phyloP scores from a whole-genome alignment of 2,329 filamentous ascomycete genomes.

The Colletotrichum kahawae region DNA sequence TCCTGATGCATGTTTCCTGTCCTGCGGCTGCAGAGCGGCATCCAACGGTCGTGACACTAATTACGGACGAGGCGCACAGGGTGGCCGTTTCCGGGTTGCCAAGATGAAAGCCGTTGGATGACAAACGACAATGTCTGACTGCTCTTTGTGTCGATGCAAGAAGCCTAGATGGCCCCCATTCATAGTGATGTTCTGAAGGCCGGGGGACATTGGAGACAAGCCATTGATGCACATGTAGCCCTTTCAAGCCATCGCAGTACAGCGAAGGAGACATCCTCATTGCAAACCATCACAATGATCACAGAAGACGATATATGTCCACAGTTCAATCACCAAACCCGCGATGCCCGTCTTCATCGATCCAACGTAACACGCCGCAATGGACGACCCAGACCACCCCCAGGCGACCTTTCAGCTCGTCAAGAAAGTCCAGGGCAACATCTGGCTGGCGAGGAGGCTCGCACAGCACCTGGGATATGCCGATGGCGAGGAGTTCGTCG shows the following conservation, averaged over 20 bases:
- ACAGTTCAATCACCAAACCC: neutral
- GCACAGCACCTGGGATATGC: slow-evolving; percentile 24
- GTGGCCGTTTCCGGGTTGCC: neutral
- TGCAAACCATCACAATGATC: neutral
- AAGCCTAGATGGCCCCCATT: neutral
- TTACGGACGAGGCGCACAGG: neutral
- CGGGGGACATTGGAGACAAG: neutral
- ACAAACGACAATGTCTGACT: neutral
- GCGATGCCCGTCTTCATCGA: neutral
- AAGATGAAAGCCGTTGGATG: slow-evolving; percentile 4
- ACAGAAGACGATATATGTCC: neutral
- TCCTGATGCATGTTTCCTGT: neutral
- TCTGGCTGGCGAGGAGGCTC: slow-evolving; percentile 36
- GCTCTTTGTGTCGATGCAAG: neutral
- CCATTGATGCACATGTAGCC: neutral
- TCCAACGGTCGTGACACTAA: neutral
- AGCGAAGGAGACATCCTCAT: neutral
- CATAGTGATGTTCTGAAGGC: neutral
- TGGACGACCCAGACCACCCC: neutral
- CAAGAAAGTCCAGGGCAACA: slow-evolving; percentile 30
- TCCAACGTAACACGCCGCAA: neutral
- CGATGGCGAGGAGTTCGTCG: slow-evolving; percentile 37
- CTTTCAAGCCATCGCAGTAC: neutral
- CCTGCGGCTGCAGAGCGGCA: neutral
- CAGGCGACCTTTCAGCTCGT: slow-evolving; percentile 32